Evolutionary conservation across 768 basidiomycete species (phyloP).

Genomic region (Boletus coccyginus): DNA sequence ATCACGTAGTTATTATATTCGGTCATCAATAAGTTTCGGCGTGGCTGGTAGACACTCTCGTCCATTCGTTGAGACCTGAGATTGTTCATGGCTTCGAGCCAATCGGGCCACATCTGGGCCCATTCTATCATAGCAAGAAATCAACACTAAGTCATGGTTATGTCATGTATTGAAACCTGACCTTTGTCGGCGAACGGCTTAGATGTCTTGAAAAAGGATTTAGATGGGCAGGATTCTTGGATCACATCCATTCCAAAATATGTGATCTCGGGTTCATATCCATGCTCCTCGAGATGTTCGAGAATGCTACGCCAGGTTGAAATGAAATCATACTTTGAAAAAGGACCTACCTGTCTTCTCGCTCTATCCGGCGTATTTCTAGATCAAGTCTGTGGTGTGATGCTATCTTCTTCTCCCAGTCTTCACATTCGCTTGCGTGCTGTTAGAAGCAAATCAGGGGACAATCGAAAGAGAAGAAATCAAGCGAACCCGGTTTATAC

Average conservation of each 20-base stretch:
- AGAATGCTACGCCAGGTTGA: conserved; percentile 5
- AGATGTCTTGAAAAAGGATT: conserved; percentile 3
- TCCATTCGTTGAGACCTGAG: background rate
- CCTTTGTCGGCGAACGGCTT: conserved; percentile 9
- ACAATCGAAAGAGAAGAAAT: too few relatives aligned
- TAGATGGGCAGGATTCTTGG: background rate
- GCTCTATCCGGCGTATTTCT: background rate
- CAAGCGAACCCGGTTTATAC: too few relatives aligned
- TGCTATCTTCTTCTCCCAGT: background rate
- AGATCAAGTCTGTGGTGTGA: background rate
- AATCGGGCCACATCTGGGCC: background rate
- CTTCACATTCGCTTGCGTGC: background rate
- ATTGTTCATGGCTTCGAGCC: background rate
- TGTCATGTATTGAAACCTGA: background rate
- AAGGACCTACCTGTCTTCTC: background rate
- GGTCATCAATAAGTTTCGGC: background rate
- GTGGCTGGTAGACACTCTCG: background rate
- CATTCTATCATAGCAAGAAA: background rate
- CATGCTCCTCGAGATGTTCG: conserved; percentile 1
- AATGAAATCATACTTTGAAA: background rate
- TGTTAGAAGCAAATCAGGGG: too few relatives aligned
- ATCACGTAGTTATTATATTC: background rate
- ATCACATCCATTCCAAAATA: background rate
- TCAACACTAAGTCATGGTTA: background rate
- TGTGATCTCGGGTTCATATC: conserved; percentile 4